phyloP scores from a whole-genome alignment of 2,329 filamentous ascomycete species.

The Penicillium sp. region DNA sequence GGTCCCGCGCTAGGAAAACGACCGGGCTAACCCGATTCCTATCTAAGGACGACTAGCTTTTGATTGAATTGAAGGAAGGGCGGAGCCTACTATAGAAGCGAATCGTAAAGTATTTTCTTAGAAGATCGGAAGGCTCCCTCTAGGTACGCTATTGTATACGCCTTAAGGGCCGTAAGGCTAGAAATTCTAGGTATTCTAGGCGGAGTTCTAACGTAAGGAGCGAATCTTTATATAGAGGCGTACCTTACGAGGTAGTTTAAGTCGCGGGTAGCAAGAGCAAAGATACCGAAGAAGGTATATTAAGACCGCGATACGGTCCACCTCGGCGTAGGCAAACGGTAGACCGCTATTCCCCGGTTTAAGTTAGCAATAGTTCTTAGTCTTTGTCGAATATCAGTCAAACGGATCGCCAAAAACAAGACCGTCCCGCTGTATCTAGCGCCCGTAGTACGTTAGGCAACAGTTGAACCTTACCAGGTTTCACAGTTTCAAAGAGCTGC shows the following conservation, averaged over 20 bases:
- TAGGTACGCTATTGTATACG: constrained; percentile 11
- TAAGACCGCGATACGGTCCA: constrained; percentile 6
- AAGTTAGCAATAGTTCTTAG: too few species aligned
- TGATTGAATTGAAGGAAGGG: constrained; percentile 16
- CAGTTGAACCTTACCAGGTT: too few species aligned
- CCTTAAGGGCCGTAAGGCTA: constrained; percentile 5
- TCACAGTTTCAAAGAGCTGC: too few species aligned
- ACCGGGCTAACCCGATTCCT: not conserved
- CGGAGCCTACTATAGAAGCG: constrained; percentile 4
- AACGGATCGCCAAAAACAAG: too few species aligned
- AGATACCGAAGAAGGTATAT: not conserved
- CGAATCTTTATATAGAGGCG: too few species aligned
- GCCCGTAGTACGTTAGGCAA: too few species aligned
- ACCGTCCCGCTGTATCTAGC: too few species aligned
- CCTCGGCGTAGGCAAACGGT: constrained; percentile 11
- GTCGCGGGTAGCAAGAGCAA: not conserved
- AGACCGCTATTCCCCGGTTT: not conserved
- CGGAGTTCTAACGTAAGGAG: too few species aligned
- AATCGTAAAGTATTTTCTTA: constrained; percentile 12
- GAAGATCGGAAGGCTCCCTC: constrained; percentile 11
- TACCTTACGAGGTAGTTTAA: not conserved
- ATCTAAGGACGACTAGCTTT: constrained; percentile 13
- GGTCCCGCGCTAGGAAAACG: constrained; percentile 4
- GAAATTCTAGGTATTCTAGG: not conserved
- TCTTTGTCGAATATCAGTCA: too few species aligned